phyloP scores from a whole-genome alignment of 2,329 filamentous ascomycete genomes.

The Purpureocillium lavendulum region DNA sequence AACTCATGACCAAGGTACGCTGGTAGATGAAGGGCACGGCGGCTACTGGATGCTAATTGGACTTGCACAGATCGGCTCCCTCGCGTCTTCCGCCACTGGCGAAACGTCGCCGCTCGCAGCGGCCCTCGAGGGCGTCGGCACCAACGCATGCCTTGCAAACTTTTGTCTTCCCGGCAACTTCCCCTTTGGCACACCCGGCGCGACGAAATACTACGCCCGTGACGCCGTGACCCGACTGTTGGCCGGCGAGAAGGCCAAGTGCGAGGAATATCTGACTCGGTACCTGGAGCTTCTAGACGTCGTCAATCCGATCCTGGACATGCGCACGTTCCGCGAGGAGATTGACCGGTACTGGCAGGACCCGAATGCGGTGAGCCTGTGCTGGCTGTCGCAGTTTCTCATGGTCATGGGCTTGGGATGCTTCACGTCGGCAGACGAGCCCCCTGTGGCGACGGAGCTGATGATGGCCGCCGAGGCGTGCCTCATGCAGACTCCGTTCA shows the following conservation, averaged over 20 bases:
- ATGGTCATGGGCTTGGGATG: constrained; percentile 26
- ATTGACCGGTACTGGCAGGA: constrained; percentile 23
- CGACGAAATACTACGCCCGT: constrained; percentile 21
- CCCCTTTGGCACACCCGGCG: constrained; percentile 26
- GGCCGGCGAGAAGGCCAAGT: constrained; percentile 16
- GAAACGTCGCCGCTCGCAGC: constrained; percentile 17
- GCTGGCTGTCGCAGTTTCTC: constrained; percentile 24
- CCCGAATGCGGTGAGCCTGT: constrained; percentile 17
- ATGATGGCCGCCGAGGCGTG: constrained; percentile 28
- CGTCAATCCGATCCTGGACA: constrained; percentile 25
- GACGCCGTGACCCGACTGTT: constrained; percentile 22
- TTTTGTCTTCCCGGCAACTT: constrained; percentile 27
- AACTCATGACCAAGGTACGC: constrained; percentile 26
- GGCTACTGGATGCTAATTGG: neutral
- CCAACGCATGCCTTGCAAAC: constrained; percentile 25
- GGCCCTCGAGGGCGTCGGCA: constrained; percentile 22
- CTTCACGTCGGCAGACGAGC: constrained; percentile 20
- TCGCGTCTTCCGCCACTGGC: constrained; percentile 11
- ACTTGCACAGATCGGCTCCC: constrained; percentile 15
- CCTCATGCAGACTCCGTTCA: constrained; percentile 27
- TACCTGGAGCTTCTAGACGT: constrained; percentile 23
- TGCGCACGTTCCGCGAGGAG: constrained; percentile 18
- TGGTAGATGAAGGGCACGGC: neutral
- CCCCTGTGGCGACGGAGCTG: constrained; percentile 22
- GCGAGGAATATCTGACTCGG: constrained; percentile 16